Percentiles rank a stretch among this genome's conserved stretches.
phyloP scores from a whole-genome alignment of 2,329 filamentous ascomycete species.

The Ambrosiella xylebori region DNA sequence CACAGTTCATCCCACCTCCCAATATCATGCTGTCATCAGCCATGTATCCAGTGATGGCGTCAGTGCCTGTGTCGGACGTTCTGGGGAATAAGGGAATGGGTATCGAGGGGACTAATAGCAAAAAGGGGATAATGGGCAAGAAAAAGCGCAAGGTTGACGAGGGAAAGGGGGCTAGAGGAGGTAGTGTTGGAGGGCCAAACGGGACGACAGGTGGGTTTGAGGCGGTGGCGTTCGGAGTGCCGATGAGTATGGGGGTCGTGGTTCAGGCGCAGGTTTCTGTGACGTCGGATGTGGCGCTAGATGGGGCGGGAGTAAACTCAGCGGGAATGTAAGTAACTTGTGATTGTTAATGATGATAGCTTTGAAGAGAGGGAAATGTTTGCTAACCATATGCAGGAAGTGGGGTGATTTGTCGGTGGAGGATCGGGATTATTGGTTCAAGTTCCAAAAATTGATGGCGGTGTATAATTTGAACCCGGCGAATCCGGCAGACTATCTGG shows the following conservation, averaged over 20 bases:
- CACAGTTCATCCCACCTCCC: not conserved
- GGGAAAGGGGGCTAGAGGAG: not conserved
- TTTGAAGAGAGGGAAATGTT: not conserved
- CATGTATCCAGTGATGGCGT: not conserved
- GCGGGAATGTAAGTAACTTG: not conserved
- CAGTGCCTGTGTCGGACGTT: not conserved
- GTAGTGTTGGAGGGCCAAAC: not conserved
- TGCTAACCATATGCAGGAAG: not conserved
- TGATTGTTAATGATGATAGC: not conserved
- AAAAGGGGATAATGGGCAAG: not conserved
- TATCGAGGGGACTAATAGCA: not conserved
- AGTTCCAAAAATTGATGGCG: not conserved
- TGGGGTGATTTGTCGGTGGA: not conserved
- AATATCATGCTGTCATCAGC: not conserved
- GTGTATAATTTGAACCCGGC: not conserved
- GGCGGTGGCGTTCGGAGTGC: not conserved
- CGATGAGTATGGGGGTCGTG: not conserved
- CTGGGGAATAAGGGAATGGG: not conserved
- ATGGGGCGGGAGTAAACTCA: not conserved
- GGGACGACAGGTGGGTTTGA: not conserved
- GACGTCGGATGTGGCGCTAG: not conserved
- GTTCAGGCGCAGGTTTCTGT: not conserved
- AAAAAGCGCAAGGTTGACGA: not conserved
- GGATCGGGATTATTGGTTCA: not conserved
- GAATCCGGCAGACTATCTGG: not conserved